phyloP scores from a whole-genome alignment of 345 rosid species.

The Syzygium oleosum region DNA sequence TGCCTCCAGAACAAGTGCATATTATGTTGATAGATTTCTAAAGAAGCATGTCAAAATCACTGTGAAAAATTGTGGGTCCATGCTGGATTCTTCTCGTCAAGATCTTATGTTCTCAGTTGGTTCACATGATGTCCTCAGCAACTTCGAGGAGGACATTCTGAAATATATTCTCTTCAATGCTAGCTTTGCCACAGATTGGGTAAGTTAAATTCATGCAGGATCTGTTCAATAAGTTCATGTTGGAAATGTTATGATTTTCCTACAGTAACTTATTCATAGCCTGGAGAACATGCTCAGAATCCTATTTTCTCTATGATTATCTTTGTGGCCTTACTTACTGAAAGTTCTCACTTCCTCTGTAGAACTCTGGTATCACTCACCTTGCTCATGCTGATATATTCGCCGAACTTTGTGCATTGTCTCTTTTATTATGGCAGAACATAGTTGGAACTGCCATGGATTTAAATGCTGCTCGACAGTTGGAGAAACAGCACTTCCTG shows the following conservation, averaged over 20 bases:
- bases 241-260: not conserved
- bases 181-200: conserved; percentile 48
- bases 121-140: conserved; percentile 37
- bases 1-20: conserved; percentile 16
- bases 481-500: conserved; percentile 42
- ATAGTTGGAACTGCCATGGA: conserved; percentile 40
- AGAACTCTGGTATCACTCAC: not conserved
- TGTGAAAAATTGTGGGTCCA: conserved; percentile 42
- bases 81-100: conserved; percentile 43
- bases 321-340: not conserved
- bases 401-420: not conserved
- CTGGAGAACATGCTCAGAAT: not conserved
- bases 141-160: conserved; percentile 53
- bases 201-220: conserved; percentile 19
- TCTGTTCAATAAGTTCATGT: not conserved
- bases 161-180: conserved; percentile 41
- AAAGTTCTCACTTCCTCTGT: not conserved
- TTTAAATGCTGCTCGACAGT: conserved; percentile 13
- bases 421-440: conserved; percentile 31
- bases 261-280: not conserved
- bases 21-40: conserved; percentile 51
- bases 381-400: not conserved
- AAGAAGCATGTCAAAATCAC: conserved; percentile 41
- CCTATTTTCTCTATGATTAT: not conserved
- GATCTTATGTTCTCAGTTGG: conserved; percentile 34